Percentiles rank a stretch among this genome's conserved stretches.
These are phyloP conservation scores for Nymphaea thermarum DNA, from an alignment of 164 flowering plant species.

Conservation along the genomic window DNA sequence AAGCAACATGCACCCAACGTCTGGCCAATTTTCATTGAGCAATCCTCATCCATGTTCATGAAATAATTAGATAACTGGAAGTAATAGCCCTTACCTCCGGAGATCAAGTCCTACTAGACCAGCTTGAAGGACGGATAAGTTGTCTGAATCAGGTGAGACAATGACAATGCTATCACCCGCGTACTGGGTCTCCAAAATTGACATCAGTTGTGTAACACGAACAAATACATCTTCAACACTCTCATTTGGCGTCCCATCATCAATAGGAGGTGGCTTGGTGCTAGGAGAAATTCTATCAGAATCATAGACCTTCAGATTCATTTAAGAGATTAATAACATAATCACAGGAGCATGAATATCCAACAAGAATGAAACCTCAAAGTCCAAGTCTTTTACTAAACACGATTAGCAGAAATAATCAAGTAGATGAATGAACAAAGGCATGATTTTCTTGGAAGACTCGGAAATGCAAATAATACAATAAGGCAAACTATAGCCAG, in stretches of 20 bases:
- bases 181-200: conserved; percentile 88
- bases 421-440: too few relatives aligned
- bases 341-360: too few relatives aligned
- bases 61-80: background rate
- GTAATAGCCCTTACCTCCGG: conserved; percentile 38
- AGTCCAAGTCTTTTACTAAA: too few relatives aligned
- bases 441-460: too few relatives aligned
- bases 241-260: conserved; percentile 92
- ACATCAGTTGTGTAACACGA: conserved; percentile 93
- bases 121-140: conserved; percentile 77
- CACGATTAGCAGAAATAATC: too few relatives aligned
- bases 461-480: too few relatives aligned
- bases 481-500: too few relatives aligned
- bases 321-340: background rate
- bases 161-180: conserved; percentile 70
- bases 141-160: conserved; percentile 96
- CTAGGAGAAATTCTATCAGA: conserved; percentile 60
- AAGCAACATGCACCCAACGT: background rate
- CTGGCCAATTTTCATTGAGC: background rate
- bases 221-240: conserved; percentile 90
- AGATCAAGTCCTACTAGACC: conserved; percentile 88
- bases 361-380: too few relatives aligned
- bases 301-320: conserved; percentile 49
- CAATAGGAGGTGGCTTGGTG: conserved; percentile 72
- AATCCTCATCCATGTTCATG: background rate